A percentile compares a stretch with the other conserved stretches of the same genome.
Evolutionary conservation across 352 stramenopile genomes (phyloP).

Genomic region (Phytophthora uliginosa): DNA sequence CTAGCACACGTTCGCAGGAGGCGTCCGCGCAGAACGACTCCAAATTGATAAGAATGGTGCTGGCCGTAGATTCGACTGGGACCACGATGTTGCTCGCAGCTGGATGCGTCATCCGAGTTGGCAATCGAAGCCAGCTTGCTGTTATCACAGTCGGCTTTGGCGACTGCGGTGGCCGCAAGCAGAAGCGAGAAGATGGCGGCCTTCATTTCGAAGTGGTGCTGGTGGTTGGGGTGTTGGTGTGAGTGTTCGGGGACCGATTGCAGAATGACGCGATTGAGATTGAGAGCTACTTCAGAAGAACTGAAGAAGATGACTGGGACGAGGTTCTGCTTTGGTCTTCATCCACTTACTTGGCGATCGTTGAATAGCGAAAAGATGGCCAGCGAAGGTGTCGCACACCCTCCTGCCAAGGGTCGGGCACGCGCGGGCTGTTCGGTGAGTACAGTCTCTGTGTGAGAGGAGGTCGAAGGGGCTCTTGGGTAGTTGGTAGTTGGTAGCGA

Average conservation of each 20-base stretch:
- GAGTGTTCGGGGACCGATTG: slow-evolving; percentile 10
- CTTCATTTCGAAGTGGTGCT: slow-evolving; percentile 27
- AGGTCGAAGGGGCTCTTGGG: no score
- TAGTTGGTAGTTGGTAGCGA: no score
- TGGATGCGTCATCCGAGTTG: slow-evolving; percentile 1
- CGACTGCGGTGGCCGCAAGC: slow-evolving; percentile 12
- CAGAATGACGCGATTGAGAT: slow-evolving; percentile 13
- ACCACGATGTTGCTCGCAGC: slow-evolving; percentile 21
- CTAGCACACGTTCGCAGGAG: slow-evolving; percentile 18
- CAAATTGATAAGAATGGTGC: slow-evolving; percentile 4
- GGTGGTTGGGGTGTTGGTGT: not conserved
- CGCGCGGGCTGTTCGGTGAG: no score
- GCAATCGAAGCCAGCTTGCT: slow-evolving; percentile 1
- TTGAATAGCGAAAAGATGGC: no score
- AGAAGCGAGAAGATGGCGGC: slow-evolving; percentile 8
- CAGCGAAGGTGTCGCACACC: no score
- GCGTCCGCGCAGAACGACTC: slow-evolving; percentile 19
- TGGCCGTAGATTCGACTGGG: slow-evolving; percentile 15
- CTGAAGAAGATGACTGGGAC: no score
- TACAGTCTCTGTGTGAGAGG: no score
- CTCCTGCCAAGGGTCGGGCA: no score
- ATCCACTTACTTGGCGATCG: no score
- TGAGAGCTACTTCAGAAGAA: not conserved
- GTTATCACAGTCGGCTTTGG: slow-evolving; percentile 17
- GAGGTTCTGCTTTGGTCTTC: no score